Percentiles rank a stretch among this genome's conserved stretches.
Conservation (phyloP, 257 asterid species). For the Thymus quinquecostatus region DNA sequence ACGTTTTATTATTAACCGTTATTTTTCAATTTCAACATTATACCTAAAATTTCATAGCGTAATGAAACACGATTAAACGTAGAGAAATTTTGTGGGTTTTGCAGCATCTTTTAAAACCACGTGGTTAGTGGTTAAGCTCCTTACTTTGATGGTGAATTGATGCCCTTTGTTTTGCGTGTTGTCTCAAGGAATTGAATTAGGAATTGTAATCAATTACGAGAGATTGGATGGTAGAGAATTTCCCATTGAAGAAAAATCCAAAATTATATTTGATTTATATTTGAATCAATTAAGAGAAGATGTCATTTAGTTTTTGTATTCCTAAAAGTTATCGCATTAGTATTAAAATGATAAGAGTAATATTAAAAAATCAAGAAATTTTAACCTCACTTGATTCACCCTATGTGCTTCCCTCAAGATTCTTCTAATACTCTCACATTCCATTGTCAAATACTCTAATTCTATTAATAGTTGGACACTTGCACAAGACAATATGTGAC, state of each 20-base stretch:
- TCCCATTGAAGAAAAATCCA: conserved; percentile 46
- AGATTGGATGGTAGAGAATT: conserved; percentile 53
- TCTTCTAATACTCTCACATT: conserved; percentile 52
- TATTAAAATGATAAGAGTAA: conserved; percentile 29
- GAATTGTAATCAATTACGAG: neutral
- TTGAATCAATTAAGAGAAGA: neutral
- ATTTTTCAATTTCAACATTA: too few species aligned
- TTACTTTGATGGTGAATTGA: conserved; percentile 51
- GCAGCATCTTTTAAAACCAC: conserved; percentile 49
- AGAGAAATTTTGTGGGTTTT: conserved; percentile 28
- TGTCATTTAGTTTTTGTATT: conserved; percentile 62
- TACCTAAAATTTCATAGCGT: too few species aligned
- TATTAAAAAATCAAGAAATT: conserved; percentile 29
- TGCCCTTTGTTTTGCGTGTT: conserved; percentile 67
- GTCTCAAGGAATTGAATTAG: conserved; percentile 36
- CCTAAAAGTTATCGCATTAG: conserved; percentile 44
- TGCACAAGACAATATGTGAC: conserved; percentile 53
- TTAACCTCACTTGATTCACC: conserved; percentile 53
- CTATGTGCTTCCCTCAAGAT: conserved; percentile 50
- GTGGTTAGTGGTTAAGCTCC: conserved; percentile 50
- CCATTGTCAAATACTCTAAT: conserved; percentile 32
- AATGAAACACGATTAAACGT: conserved; percentile 21
- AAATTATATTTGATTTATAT: neutral
- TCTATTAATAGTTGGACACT: conserved; percentile 38
- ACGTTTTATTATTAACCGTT: too few species aligned